These are phyloP conservation scores for Leccinellum rugosiceps DNA, from an alignment of 768 basidiomycete genomes.

Conservation along the genomic window DNA sequence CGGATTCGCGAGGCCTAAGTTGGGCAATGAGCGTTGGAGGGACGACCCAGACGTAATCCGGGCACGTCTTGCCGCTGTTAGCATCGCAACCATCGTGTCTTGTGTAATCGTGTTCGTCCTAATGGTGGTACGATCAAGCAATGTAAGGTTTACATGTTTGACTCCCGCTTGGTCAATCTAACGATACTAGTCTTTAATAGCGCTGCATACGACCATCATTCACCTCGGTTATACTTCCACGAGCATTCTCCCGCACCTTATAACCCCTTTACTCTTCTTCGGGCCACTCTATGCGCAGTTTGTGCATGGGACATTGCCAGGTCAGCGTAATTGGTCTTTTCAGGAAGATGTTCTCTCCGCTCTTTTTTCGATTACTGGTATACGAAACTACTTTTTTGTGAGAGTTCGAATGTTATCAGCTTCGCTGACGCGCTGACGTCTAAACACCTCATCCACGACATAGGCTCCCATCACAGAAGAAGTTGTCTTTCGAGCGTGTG, in stretches of 20 bases:
- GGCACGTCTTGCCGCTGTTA: conserved; percentile 71
- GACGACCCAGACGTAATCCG: conserved; percentile 85
- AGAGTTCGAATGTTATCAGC: conserved; percentile 13
- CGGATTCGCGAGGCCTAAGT: conserved; percentile 30
- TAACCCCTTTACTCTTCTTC: conserved; percentile 70
- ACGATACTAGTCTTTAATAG: conserved; percentile 15
- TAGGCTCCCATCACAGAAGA: conserved; percentile 94
- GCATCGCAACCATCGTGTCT: conserved; percentile 56
- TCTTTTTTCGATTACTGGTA: conserved; percentile 52
- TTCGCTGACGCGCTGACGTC: neutral
- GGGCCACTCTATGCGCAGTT: conserved; percentile 70
- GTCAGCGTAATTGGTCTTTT: conserved; percentile 50
- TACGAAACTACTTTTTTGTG: conserved; percentile 66
- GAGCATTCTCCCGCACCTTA: conserved; percentile 48
- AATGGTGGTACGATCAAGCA: conserved; percentile 31
- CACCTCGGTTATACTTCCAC: conserved; percentile 40
- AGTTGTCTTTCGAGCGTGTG: conserved; percentile 83
- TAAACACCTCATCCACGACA: neutral
- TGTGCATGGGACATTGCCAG: conserved; percentile 47
- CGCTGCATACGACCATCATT: conserved; percentile 31
- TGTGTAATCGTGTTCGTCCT: conserved; percentile 49
- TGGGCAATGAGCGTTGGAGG: conserved; percentile 54
- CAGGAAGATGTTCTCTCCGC: conserved; percentile 35
- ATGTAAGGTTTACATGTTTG: neutral
- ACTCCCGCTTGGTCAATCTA: conserved; percentile 3